A percentile compares a stretch with the other conserved stretches of the same genome.
Evolutionary conservation across 257 asterid species (phyloP).

Genomic region (Solanum arcanum): DNA sequence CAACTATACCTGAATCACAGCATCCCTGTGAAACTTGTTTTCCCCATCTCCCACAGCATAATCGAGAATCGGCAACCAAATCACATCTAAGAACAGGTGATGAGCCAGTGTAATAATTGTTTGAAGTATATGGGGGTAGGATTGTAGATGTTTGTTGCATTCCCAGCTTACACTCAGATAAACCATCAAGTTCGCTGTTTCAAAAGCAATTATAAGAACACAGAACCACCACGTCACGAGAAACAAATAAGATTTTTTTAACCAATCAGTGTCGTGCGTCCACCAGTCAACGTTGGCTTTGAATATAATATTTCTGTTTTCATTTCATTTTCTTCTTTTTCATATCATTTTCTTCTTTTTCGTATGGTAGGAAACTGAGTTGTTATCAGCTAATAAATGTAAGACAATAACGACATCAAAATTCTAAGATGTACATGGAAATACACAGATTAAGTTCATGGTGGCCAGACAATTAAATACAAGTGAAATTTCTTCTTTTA

Average conservation of each 20-base stretch:
- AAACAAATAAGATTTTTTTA: background rate
- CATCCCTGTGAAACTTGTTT: background rate
- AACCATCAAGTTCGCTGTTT: constrained; percentile 23
- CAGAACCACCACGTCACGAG: background rate
- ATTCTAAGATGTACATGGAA: background rate
- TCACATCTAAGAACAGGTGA: constrained; percentile 3
- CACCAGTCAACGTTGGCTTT: background rate
- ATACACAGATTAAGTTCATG: background rate
- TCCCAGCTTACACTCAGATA: constrained; percentile 3
- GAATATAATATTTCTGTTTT: background rate
- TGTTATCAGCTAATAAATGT: background rate
- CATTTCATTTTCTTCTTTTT: background rate
- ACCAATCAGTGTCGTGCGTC: background rate
- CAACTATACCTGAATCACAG: constrained; percentile 12
- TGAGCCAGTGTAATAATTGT: background rate
- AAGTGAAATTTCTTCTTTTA: background rate
- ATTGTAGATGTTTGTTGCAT: background rate
- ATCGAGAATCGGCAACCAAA: background rate
- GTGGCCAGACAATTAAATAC: background rate
- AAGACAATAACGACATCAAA: background rate
- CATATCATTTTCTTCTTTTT: background rate
- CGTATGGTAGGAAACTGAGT: background rate
- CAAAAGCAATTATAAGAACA: background rate
- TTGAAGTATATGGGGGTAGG: background rate
- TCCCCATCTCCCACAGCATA: constrained; percentile 10